Base-by-base conservation (phyloP, 116 monocot species). In the Phalaenopsis hybrid region DNA sequence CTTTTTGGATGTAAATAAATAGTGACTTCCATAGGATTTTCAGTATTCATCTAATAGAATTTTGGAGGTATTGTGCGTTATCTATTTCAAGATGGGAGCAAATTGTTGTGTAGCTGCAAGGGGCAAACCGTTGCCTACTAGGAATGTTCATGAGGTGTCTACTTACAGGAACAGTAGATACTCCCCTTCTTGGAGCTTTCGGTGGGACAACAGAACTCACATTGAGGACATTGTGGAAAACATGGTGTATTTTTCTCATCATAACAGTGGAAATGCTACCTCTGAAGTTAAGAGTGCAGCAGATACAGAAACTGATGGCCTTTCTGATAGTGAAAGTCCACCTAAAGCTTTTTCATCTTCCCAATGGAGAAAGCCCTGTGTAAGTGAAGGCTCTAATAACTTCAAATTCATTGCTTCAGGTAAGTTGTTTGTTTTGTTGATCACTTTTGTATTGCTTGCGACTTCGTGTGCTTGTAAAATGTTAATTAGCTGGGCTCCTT, bases 181-280 rank as follows among this genome's bases (percentile, higher is more conserved):
- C 50, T 89, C 89, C 13, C 86, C 89, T 51, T 81, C 83, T 28
- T 88, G 88, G 88, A 83, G 85, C 81, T 86, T 89, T 57, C 81
- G 89, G 21, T 86, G 86, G 79, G 82, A 86, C 57, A 89, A 86
- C 59, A 74, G 89, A 46, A 89, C 89, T 44, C 89, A 89, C 67
- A 86, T 86, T 46, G 89, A 89, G 67, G 89, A 89, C 76, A 86
- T 86, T 57, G 75, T 86, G 84, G 86, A 89, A 15, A 84, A 74
- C 61, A 21, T 65, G n/a, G 15, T 44, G 50, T 61, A 33, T 67
- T 57, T 79, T 74, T 79, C 89, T 68, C 72, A 79, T 78, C 76
- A 78, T 12, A 65, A 82, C 57, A 74, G 81, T 79, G 79, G 79
- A 21, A 57, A 48, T 79, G 70, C 45, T 76, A 79, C 52, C 49